A percentile compares a stretch with the other conserved stretches of the same genome.
Evolutionary conservation across 2,329 filamentous ascomycete genomes (phyloP).

Genomic region (Neobulgaria alba): DNA sequence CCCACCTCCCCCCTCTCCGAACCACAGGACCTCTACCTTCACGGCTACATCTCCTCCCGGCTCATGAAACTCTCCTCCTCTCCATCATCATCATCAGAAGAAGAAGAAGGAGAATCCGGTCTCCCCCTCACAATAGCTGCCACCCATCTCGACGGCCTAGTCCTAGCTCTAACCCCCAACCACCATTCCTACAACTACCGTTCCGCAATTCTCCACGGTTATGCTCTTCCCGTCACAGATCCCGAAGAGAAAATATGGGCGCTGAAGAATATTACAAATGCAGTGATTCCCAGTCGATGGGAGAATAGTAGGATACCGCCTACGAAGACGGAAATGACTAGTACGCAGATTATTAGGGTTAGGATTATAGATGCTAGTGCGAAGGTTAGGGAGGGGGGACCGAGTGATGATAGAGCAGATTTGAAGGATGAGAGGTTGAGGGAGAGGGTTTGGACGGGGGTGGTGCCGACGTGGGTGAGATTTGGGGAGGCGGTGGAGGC

Average conservation of each 20-base stretch:
- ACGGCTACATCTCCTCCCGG: conserved; percentile 74
- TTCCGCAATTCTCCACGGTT: conserved; percentile 62
- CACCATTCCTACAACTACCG: conserved; percentile 84
- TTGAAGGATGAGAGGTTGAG: conserved; percentile 35
- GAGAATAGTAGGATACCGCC: conserved; percentile 60
- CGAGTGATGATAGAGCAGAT: conserved; percentile 46
- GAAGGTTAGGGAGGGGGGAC: conserved; percentile 61
- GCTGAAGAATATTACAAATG: conserved; percentile 70
- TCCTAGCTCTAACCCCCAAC: conserved; percentile 72
- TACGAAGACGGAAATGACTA: conserved; percentile 63
- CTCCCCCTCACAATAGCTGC: conserved; percentile 66
- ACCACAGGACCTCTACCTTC: conserved; percentile 68
- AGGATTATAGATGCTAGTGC: conserved; percentile 62
- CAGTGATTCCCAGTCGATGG: conserved; percentile 63
- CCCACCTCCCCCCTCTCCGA: conserved; percentile 54
- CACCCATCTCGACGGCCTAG: conserved; percentile 68
- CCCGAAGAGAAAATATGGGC: conserved; percentile 66
- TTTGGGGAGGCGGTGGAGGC: conserved; percentile 37
- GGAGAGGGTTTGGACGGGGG: conserved; percentile 45
- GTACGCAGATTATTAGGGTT: conserved; percentile 64
- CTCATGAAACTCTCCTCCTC: conserved; percentile 55
- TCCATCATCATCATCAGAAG: background rate
- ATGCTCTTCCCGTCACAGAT: conserved; percentile 59
- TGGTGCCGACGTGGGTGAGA: conserved; percentile 52
- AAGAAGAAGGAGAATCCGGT: conserved; percentile 34